phyloP scores from a whole-genome alignment of 2,329 filamentous ascomycete genomes.

The Alternaria gansuensis region DNA sequence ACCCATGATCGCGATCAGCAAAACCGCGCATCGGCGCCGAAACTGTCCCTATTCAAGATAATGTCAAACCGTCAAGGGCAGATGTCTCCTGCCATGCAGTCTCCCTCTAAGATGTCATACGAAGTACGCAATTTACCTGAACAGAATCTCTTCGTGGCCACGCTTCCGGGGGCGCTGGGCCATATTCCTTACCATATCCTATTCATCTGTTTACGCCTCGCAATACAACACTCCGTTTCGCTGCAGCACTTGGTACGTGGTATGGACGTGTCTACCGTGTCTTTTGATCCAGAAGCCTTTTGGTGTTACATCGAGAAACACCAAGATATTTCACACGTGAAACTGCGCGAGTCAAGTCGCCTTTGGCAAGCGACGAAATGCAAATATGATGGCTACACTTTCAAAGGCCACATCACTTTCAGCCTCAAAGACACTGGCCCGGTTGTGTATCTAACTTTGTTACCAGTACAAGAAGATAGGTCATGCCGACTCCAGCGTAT shows the following conservation, averaged over 20 bases:
- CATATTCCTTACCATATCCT: conserved; percentile 43
- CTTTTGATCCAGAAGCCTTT: conserved; percentile 29
- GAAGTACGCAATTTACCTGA: conserved; percentile 42
- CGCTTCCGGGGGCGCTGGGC: conserved; percentile 18
- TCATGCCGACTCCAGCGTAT: conserved; percentile 51
- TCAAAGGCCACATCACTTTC: conserved; percentile 45
- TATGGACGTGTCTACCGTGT: conserved; percentile 18
- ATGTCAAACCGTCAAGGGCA: background rate
- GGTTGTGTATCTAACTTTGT: conserved; percentile 40
- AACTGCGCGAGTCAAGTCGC: conserved; percentile 25
- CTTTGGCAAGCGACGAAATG: conserved; percentile 40
- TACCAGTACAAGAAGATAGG: conserved; percentile 39
- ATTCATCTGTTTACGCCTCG: conserved; percentile 47
- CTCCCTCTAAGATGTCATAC: conserved; percentile 30
- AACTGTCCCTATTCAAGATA: too few species aligned
- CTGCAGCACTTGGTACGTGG: conserved; percentile 28
- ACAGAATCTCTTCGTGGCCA: conserved; percentile 42
- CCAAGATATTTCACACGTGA: conserved; percentile 1
- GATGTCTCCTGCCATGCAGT: conserved; percentile 11
- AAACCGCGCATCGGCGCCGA: background rate
- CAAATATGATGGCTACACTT: conserved; percentile 42
- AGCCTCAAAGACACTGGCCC: conserved; percentile 25
- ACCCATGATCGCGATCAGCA: background rate
- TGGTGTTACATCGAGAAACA: conserved; percentile 29
- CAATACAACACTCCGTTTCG: conserved; percentile 23